Evolutionary conservation across 176 grass and related monocot genomes (phyloP).

Genomic region (Musa troglodytarum): DNA sequence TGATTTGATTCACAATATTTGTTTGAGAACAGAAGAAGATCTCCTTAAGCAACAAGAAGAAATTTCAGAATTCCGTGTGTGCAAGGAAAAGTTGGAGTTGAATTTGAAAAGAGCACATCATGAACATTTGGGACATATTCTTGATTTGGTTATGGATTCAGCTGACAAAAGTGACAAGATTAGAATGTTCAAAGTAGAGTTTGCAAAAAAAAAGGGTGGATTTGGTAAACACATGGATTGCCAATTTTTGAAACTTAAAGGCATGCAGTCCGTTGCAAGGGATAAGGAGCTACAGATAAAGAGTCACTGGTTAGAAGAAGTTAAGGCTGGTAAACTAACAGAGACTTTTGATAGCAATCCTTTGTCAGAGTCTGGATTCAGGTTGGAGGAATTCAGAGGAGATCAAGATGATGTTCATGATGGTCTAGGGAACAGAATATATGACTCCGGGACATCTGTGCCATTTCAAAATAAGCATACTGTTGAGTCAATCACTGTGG

Average conservation of each 20-base stretch:
- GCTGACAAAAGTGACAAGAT: slow-evolving; percentile 26
- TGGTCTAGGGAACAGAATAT: slow-evolving; percentile 19
- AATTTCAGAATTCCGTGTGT: slow-evolving; percentile 33
- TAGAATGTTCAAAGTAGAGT: slow-evolving; percentile 40
- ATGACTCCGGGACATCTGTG: slow-evolving; percentile 4
- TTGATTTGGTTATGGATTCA: slow-evolving; percentile 18
- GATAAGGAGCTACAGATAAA: slow-evolving; percentile 53
- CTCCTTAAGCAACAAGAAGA: slow-evolving; percentile 52
- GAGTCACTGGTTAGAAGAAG: slow-evolving; percentile 37
- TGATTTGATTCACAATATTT: slow-evolving; percentile 56
- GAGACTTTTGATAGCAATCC: slow-evolving; percentile 54
- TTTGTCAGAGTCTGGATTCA: slow-evolving; percentile 53
- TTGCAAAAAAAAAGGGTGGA: slow-evolving; percentile 36
- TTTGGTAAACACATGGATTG: slow-evolving; percentile 49
- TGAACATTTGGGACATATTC: slow-evolving; percentile 40
- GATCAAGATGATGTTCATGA: slow-evolving; percentile 19
- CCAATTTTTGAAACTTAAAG: slow-evolving; percentile 47
- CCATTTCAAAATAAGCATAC: slow-evolving; percentile 17
- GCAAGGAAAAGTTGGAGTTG: slow-evolving; percentile 34
- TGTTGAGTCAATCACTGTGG: background rate
- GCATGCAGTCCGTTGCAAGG: slow-evolving; percentile 36
- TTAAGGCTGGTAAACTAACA: slow-evolving; percentile 51
- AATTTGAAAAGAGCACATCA: slow-evolving; percentile 32
- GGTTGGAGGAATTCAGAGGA: slow-evolving; percentile 51
- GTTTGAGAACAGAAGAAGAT: slow-evolving; percentile 38